Base-by-base conservation (phyloP, 805 yeast species). In the Candida michaelii region DNA sequence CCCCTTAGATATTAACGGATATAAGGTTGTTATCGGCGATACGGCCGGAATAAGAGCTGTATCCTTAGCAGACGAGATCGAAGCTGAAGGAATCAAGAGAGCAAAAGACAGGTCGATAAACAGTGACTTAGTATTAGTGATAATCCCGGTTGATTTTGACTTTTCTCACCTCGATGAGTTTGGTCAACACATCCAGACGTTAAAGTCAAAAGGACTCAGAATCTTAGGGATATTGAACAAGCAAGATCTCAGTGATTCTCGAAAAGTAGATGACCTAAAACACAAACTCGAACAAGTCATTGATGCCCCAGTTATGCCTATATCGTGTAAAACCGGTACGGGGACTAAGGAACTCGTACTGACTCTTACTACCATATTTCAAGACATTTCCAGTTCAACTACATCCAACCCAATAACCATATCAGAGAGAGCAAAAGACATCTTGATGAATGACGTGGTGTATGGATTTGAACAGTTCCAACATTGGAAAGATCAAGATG, bases 41-140 rank as follows among this genome's bases (percentile, higher is more conserved):
- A 90, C 98, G 0, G 99, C 99, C 0, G 99, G 99, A 0, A 77
- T 93, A 4, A 63, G 98, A 45, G 60, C 70, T 9, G 44, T 69
- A 0, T 54, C 66, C 0, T 57, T 63, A 1, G 64, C 65, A 0
- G 93, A 85, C 50, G 54, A 57, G 5, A 83, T 89, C 24, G 97
- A 89, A 53, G 60, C 61, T 8, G 85, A 89, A 58, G 99, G 99
- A 0, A 89, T 93, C 4, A 73, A 74, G 46, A 70, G 93, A 39
- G 96, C 98, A 0, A 80, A 77, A 43, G 60, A 60, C 16, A 79
- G 78, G 49, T 73, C 90, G 1, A 53, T 64, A 7, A 63, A 65
- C 7, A 79, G 95, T 23, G 93, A 93, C 58, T 51, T 89, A 25
- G 80, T 81, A 1, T 44, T 91, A n/a, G 78, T 82, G 0, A 77